Evolutionary conservation across 2,329 filamentous ascomycete genomes (phyloP).

Genomic region (Allantophomopsis cytisporea): DNA sequence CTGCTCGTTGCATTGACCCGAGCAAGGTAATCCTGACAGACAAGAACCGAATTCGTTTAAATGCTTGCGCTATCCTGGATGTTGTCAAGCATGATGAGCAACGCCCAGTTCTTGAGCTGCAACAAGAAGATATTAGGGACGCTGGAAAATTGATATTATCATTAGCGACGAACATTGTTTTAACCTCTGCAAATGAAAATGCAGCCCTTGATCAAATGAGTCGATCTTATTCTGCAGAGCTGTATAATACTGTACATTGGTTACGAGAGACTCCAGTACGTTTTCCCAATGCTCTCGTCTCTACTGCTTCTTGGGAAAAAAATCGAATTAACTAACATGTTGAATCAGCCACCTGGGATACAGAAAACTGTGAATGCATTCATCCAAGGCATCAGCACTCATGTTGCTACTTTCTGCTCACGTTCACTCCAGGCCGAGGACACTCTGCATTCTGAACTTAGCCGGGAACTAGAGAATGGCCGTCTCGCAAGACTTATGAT

Average conservation of each 20-base stretch:
- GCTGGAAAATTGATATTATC: constrained; percentile 78
- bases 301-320: too few species aligned
- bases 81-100: constrained; percentile 71
- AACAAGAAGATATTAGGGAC: constrained; percentile 75
- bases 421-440: constrained; percentile 70
- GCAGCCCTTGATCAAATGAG: constrained; percentile 65
- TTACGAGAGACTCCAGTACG: constrained; percentile 43
- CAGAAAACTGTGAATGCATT: constrained; percentile 70
- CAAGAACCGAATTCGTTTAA: constrained; percentile 79
- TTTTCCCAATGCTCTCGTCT: too few species aligned
- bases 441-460: constrained; percentile 56
- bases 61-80: constrained; percentile 79
- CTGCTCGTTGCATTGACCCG: constrained; percentile 73
- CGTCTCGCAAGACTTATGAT: constrained; percentile 65
- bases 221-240: constrained; percentile 61
- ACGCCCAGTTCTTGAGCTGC: constrained; percentile 58
- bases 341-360: background rate
- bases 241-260: constrained; percentile 73
- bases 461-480: constrained; percentile 79
- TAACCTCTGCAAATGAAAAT: constrained; percentile 44
- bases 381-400: constrained; percentile 62
- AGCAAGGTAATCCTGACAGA: constrained; percentile 85
- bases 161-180: constrained; percentile 53
- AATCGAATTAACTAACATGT: too few species aligned
- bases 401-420: constrained; percentile 65